Conservation (phyloP, 164 flowering plant species). For the Vitis rotundifolia region DNA sequence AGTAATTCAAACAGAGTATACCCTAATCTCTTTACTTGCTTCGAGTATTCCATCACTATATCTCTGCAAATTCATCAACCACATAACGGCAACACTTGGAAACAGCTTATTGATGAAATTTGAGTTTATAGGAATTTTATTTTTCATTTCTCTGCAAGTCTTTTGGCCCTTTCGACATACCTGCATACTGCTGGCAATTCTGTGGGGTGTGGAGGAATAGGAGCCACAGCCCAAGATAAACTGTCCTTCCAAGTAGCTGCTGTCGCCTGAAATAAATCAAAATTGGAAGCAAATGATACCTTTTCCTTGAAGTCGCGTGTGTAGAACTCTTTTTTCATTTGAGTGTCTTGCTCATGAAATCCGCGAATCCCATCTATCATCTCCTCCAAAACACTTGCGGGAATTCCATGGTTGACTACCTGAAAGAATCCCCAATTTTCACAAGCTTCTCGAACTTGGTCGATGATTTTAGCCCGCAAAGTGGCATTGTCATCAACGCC, state of each 20-base stretch:
- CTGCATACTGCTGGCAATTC: slow-evolving; percentile 29
- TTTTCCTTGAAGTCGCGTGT: slow-evolving; percentile 20
- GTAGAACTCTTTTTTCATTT: slow-evolving; percentile 30
- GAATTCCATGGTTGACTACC: slow-evolving; percentile 47
- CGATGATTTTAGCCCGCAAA: slow-evolving; percentile 17
- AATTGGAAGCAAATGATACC: slow-evolving; percentile 24
- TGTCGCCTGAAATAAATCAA: slow-evolving; percentile 20
- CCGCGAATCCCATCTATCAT: slow-evolving; percentile 26
- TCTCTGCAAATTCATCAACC: slow-evolving; percentile 10
- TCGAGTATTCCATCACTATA: slow-evolving; percentile 11
- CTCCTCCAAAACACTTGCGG: slow-evolving; percentile 22
- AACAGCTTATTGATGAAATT: too few species aligned
- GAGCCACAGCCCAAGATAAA: slow-evolving; percentile 12
- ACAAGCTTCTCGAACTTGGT: slow-evolving; percentile 26
- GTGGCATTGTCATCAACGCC: slow-evolving; percentile 12
- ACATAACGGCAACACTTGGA: too few species aligned
- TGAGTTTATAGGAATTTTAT: too few species aligned
- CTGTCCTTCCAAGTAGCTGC: slow-evolving; percentile 48
- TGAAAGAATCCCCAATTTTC: slow-evolving; percentile 51
- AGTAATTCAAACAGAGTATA: slow-evolving; percentile 16
- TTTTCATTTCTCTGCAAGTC: too few species aligned
- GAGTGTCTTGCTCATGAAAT: slow-evolving; percentile 37
- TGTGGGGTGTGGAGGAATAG: slow-evolving; percentile 22
- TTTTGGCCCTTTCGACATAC: slow-evolving; percentile 6
- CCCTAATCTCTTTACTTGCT: slow-evolving; percentile 18